Base-by-base conservation (phyloP, 441 rosid genomes). In the Bruguiera hainesii region DNA sequence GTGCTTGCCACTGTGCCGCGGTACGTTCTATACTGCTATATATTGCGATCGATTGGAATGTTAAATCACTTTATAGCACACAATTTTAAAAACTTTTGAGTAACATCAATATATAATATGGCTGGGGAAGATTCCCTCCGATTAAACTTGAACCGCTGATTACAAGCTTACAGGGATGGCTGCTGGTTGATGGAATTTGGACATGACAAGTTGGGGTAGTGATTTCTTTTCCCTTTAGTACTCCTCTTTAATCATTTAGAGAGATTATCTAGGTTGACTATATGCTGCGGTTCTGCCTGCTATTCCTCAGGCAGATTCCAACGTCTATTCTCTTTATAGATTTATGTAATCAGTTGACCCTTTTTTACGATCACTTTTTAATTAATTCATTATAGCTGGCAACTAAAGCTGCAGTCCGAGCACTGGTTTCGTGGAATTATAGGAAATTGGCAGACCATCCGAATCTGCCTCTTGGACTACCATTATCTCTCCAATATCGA, bases 201-300 rank as follows among this genome's bases (percentile, higher is more conserved):
- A 49, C 19, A 61, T 48, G 68, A 73, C 65, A 52, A 50, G 57
- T 56, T 37, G 56, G 37, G 59, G 25, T 3, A 26, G 13, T 48
- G 61, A 50, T 63, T 53, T 46, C 53, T 6, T 21, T 55, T 28
- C 21, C 16, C 8, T 7, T 25, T 57, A 35, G 23, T 39, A 42
- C 16, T 6, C 61, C 55, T 55, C 61, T 72, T 68, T 72, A 68
- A 65, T 76, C 73, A 56, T 42, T 11, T 65, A 51, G 58, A 33
- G 19, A 62, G 65, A 72, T 68, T 53, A 28, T 21, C 11, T 30
- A 35, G 61, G 65, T 76, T 76, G 79, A 68, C 76, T 31, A 56
- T 28, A 19, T 35, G 75, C 42, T 50, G 35, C 21, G 11, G 8
- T 31, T 30, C 37, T 65, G 76, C 76, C 63, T 9, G 1, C 29